Evolutionary conservation across 768 basidiomycete genomes (phyloP).

Genomic region (Naganishia randhawae): DNA sequence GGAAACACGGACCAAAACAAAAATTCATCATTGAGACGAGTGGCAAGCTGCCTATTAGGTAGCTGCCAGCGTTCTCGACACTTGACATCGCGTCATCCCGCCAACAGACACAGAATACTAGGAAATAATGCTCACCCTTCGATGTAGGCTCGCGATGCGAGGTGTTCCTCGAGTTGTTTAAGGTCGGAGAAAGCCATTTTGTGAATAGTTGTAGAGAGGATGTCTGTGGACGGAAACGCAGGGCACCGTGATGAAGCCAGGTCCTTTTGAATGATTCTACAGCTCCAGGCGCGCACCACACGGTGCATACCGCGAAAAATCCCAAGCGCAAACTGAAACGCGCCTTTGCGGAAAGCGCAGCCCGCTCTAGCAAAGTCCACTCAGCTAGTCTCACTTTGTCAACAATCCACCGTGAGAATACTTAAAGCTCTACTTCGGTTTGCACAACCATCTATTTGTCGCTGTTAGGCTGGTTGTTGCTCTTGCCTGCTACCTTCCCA

Average conservation of each 20-base stretch:
- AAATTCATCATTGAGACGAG: constrained; percentile 44
- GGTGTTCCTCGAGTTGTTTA: constrained; percentile 73
- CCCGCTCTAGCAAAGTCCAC: neutral
- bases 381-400: neutral
- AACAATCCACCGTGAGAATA: constrained; percentile 18
- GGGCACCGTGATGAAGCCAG: neutral
- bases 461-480: too few species aligned
- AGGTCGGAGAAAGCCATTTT: constrained; percentile 50
- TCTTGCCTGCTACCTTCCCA: too few species aligned
- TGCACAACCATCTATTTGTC: too few species aligned
- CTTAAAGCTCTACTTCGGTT: neutral
- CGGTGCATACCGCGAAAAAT: constrained; percentile 21
- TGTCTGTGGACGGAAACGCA: neutral
- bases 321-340: neutral
- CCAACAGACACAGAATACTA: neutral
- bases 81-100: neutral
- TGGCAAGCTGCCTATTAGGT: neutral
- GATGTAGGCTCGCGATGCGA: constrained; percentile 58
- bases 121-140: constrained; percentile 44
- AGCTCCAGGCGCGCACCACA: neutral
- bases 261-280: constrained; percentile 20
- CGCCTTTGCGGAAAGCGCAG: neutral
- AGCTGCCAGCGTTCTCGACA: neutral
- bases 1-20: constrained; percentile 53
- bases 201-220: constrained; percentile 8